Evolutionary conservation across 2,329 filamentous ascomycete genomes (phyloP), one percentile per base, ranked within the genome.

Genomic region (Capronia americana): DNA sequence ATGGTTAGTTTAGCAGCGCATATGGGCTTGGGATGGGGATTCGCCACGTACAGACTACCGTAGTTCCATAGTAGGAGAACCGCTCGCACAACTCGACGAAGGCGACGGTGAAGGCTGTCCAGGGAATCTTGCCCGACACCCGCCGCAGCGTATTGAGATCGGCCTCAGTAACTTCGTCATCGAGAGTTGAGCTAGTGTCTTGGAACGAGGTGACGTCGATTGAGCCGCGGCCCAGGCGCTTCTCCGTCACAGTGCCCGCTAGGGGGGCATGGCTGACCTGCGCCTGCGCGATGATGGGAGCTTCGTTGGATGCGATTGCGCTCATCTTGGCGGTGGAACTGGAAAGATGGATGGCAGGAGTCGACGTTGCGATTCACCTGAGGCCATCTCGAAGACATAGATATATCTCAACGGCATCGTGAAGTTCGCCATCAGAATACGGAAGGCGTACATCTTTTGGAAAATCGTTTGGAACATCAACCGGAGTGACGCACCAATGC

Each of bases 1-100:
- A 72, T 59, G 64, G 53, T 64, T 44, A 62, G 64, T 17, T 17
- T 23, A 56, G 23, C 23, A 83, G 83, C 79, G 68, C 38, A 8
- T 44, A n/a, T 84, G 84, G 68, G 86, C 86, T 79, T 84, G 87
- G 64, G 85, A 83, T 4, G 5, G 10, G n/a, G 2, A 5, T 14
- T 1, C 12, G 20, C 41, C 4, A 53, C 67, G 57, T 57, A 67
- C 67, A 70, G 64, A 71, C 68, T 32, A 70, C 60, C 4, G 68
- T 70, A 11, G 68, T 68, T 41, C 71, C 71, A 62, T 73, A 73
- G 69, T 72, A 73, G 44, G 70, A 66, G 65, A 73, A 73, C 8
- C 71, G 68, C 58, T 73, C 71, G 63, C 71, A 73, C 38, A 73
- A 59, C 50, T 73, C 71, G 55, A 72, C 65, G 38, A 73, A 69